Evolutionary conservation across 2,329 filamentous ascomycete species (phyloP), one percentile per base, ranked within the genome.

Genomic region (Dichotomopilus funicola): DNA sequence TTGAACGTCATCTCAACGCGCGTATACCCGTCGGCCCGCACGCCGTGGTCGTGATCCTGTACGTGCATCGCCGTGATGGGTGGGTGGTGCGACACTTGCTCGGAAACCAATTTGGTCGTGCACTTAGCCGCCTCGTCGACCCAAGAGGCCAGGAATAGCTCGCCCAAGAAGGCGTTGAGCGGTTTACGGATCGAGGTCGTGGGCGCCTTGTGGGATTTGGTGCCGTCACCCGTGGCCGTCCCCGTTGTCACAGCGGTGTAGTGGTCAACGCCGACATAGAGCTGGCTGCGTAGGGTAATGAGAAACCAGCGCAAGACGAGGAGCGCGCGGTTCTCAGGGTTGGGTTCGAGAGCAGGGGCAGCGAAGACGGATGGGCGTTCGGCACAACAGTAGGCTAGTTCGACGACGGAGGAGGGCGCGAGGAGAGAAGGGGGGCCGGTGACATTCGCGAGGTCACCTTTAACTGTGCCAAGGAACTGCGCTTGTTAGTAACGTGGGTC

Each of bases 1-100:
- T 72, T 72, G 58, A 80, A 80, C 0, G 72, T 76, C 66, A 78
- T 78, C 63, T 79, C 77, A 8, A 79, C 76, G 6, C 75, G 70
- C 9, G 77, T 77, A 49, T 78, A 79, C 3, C 77, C 77, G 58
- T 78, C 71, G 3, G 76, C 72, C 13, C 75, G 71, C 12, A 79
- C 73, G 8, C 73, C 72, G 53, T 75, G 68, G 10, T 71, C 67
- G 12, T 66, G 60, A 61, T 76, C 73, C 31, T 66, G 63, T 35
- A 79, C 73, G 64, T 77, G 75, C 66, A 79, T 78, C 2, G 77
- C 77, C 2, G 77, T 79, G 44, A 79, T 77, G 13, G 77, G 77
- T 31, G 77, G 77, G 63, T 80, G 77, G 57, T 80, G 77, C 61
- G 72, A 75, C 58, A 80, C 77, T 63, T 80, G 77, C 64, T 80